Evolutionary conservation across 2,329 filamentous ascomycete species (phyloP).

Genomic region (Colletotrichum sp.): DNA sequence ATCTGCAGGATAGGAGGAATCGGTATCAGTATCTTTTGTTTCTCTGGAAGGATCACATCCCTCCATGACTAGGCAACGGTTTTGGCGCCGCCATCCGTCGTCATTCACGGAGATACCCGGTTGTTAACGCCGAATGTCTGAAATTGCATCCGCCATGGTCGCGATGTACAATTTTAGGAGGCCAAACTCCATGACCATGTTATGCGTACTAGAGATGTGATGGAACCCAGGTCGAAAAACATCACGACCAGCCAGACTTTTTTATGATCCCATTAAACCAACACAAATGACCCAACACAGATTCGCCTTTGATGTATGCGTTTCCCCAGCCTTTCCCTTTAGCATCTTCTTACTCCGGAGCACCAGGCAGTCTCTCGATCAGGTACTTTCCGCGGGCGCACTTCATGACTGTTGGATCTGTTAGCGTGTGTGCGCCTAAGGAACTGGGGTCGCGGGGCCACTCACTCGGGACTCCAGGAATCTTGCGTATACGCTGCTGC

Average conservation of each 20-base stretch:
- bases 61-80: neutral
- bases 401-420: constrained; percentile 68
- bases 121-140: neutral
- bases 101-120: neutral
- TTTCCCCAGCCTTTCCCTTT: neutral
- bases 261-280: neutral
- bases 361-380: constrained; percentile 89
- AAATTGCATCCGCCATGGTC: neutral
- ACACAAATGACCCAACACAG: neutral
- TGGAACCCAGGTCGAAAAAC: constrained; percentile 6
- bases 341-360: constrained; percentile 59
- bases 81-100: constrained; percentile 1
- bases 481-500: constrained; percentile 82
- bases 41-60: neutral
- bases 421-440: constrained; percentile 54
- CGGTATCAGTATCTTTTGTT: neutral
- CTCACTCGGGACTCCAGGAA: constrained; percentile 10
- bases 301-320: neutral
- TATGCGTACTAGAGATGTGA: neutral
- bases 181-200: neutral
- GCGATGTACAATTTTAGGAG: neutral
- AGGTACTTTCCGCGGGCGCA: constrained; percentile 91
- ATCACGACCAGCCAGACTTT: constrained; percentile 4
- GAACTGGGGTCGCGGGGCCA: constrained; percentile 27
- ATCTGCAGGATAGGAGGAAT: neutral